These are phyloP conservation scores for Neofusicoccum laricinum DNA, from an alignment of 2,329 filamentous ascomycete genomes.

Conservation along the genomic window DNA sequence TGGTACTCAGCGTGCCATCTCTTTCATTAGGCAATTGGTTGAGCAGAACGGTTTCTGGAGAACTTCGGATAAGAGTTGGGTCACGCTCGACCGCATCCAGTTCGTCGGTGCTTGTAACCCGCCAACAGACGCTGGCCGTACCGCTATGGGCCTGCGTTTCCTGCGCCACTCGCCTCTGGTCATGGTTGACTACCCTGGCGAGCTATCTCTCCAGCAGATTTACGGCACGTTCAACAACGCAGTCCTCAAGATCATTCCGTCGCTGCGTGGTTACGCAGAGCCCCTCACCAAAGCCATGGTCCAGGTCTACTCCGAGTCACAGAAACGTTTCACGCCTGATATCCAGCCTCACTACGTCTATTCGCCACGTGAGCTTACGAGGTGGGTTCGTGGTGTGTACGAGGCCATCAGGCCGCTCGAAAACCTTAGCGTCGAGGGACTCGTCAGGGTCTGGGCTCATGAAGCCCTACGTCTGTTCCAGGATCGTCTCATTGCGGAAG, in stretches of 20 bases:
- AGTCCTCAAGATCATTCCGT: conserved; percentile 92
- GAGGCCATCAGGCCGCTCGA: conserved; percentile 94
- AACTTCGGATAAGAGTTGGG: conserved; percentile 96
- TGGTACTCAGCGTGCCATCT: conserved; percentile 93
- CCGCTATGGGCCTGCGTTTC: conserved; percentile 88
- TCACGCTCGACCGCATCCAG: conserved; percentile 94
- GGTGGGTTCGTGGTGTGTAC: conserved; percentile 97
- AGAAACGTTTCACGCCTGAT: conserved; percentile 89
- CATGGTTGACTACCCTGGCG: conserved; percentile 99
- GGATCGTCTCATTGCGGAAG: conserved; percentile 90
- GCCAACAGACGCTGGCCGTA: conserved; percentile 94
- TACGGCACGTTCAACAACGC: conserved; percentile 98
- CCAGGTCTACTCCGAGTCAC: conserved; percentile 90
- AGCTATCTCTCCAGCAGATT: conserved; percentile 91
- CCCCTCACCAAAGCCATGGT: conserved; percentile 97
- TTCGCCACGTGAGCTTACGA: conserved; percentile 94
- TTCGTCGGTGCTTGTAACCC: conserved; percentile 99
- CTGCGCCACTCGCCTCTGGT: conserved; percentile 95
- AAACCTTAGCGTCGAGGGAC: conserved; percentile 79
- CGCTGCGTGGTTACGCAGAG: conserved; percentile 91
- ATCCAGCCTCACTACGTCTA: conserved; percentile 99
- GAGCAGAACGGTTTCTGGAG: conserved; percentile 99
- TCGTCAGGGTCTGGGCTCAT: conserved; percentile 97
- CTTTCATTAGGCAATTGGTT: conserved; percentile 93
- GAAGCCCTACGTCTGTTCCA: conserved; percentile 96